Evolutionary conservation across 805 yeast genomes (phyloP).

Genomic region (Metschnikowia noctiluminum): DNA sequence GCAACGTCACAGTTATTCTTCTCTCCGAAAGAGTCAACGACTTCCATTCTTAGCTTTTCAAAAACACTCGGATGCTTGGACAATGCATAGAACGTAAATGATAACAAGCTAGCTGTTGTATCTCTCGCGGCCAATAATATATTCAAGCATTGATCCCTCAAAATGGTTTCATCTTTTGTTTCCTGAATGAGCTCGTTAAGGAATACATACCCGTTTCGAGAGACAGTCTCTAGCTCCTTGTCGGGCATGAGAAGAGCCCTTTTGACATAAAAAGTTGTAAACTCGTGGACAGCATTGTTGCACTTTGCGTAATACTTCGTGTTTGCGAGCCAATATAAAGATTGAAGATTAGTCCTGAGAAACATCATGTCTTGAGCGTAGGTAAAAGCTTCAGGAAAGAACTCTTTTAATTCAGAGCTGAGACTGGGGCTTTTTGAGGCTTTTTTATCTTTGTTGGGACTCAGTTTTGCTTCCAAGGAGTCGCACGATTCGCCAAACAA

Average conservation of each 20-base stretch:
- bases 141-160: conserved; percentile 16
- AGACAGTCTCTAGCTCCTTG: conserved; percentile 7
- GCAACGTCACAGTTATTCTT: conserved; percentile 29
- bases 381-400: conserved; percentile 13
- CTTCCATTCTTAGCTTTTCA: conserved; percentile 35
- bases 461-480: not conserved
- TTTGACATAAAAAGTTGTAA: conserved; percentile 31
- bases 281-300: conserved; percentile 8
- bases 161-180: conserved; percentile 11
- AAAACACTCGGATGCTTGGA: conserved; percentile 39
- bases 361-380: conserved; percentile 9
- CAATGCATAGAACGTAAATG: conserved; percentile 29
- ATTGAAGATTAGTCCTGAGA: conserved; percentile 13
- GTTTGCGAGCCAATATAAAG: conserved; percentile 5
- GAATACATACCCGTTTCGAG: conserved; percentile 9
- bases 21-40: conserved; percentile 29
- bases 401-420: not conserved
- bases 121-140: conserved; percentile 19
- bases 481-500: conserved; percentile 15
- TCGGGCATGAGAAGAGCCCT: conserved; percentile 21
- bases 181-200: conserved; percentile 14
- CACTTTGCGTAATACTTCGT: conserved; percentile 1
- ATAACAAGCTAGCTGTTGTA: conserved; percentile 16
- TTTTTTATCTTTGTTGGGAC: not conserved
- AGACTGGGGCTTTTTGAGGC: not conserved